Percentiles rank a stretch among this genome's conserved stretches.
These are phyloP conservation scores for Aureobasidium zeae DNA, from an alignment of 2,329 filamentous ascomycete species.

Conservation along the genomic window DNA sequence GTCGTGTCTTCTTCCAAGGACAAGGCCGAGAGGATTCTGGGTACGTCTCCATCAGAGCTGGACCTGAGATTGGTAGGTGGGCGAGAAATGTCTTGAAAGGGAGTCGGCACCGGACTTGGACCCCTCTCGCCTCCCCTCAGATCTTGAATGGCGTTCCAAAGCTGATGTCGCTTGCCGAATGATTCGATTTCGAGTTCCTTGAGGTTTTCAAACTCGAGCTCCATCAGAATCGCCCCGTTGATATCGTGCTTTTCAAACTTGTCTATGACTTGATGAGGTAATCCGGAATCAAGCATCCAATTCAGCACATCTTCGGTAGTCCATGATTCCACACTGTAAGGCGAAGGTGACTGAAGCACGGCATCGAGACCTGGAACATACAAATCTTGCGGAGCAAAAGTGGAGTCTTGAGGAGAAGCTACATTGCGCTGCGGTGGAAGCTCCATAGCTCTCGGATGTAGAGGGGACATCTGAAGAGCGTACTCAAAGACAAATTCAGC, in stretches of 20 bases:
- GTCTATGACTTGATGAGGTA: constrained; percentile 67
- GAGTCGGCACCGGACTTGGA: constrained; percentile 36
- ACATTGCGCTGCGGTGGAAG: constrained; percentile 31
- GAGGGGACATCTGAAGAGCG: constrained; percentile 60
- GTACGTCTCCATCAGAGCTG: constrained; percentile 16
- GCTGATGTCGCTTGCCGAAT: constrained; percentile 68
- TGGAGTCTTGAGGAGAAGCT: constrained; percentile 25
- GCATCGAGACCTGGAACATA: constrained; percentile 20
- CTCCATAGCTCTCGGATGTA: constrained; percentile 52
- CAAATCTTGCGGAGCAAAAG: constrained; percentile 28
- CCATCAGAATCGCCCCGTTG: constrained; percentile 73
- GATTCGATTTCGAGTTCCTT: constrained; percentile 73
- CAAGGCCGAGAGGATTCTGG: constrained; percentile 13
- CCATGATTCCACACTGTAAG: constrained; percentile 53
- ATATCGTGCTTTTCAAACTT: constrained; percentile 91
- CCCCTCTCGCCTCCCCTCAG: constrained; percentile 45
- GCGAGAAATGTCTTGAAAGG: constrained; percentile 40
- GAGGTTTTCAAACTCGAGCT: constrained; percentile 83
- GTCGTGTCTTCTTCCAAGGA: constrained; percentile 23
- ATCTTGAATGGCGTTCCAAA: constrained; percentile 71
- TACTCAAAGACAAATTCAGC: constrained; percentile 42
- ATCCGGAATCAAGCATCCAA: constrained; percentile 76
- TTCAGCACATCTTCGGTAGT: constrained; percentile 67
- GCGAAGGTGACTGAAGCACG: constrained; percentile 12
- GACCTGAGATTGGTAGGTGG: constrained; percentile 32